Base-by-base conservation (phyloP, 768 basidiomycete species). In the Fomitopsis serialis region DNA sequence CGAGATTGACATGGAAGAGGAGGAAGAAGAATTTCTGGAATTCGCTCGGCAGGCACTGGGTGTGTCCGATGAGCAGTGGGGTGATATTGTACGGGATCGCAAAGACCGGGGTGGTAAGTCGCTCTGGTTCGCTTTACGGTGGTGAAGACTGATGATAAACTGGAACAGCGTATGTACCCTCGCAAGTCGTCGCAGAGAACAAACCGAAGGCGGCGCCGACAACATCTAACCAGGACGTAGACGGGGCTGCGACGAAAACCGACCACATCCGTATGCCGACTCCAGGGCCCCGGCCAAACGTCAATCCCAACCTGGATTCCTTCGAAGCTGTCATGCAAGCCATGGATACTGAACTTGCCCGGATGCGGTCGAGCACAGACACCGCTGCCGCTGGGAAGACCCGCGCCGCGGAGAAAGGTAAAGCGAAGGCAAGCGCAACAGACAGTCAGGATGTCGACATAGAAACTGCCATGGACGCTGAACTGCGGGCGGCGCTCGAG, bases 241-340 rank as follows among this genome's bases (percentile, higher is more conserved):
- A 46, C 19, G 42, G 12, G 13, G 10, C 44, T 27, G 15, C 32
- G 42, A 29, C 25, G 12, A 6, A 48, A 43, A 15, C 2, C 21
- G 17, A 29, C 15, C 2, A 8, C 12, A 15, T 13, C 22, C 45
- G 49, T 44, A 34, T 50, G 45, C 62, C 73, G 17, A 59, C 55
- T n/a, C 58, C 71, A 29, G 73, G 70, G 2, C 68, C 72, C 15
- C 71, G 70, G 19, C 74, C 74, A 12, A 74, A 71, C 50, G 66
- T 70, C 7, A 89, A 93, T 66, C 80, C 84, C 3, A 81, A 85
- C 45, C 76, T 98, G 21, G 81, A 95, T 66, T 94, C 93, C 0
- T 98, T 99, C 58, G 97, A 99, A 65, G 81, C 88, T 1, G 91
- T 98, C 29, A 98, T 98, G 97, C 80, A 82, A 63, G 93, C 93